Evolutionary conservation across 345 rosid genomes (phyloP).

Genomic region (Balakata baccata): DNA sequence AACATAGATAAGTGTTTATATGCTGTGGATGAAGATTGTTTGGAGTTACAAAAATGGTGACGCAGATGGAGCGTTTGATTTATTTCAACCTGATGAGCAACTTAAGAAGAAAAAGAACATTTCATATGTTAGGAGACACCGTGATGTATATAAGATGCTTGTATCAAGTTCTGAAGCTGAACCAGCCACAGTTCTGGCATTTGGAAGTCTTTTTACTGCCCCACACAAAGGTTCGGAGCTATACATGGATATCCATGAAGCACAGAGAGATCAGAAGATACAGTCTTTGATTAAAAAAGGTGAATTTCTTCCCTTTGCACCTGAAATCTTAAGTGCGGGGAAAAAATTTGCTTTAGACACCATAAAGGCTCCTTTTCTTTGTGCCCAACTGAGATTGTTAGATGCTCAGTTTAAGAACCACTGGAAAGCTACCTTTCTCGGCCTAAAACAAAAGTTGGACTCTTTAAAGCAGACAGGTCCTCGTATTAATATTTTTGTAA

Average conservation of each 20-base stretch:
- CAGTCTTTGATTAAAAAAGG: constrained; percentile 56
- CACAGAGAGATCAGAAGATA: constrained; percentile 42
- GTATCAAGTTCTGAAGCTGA: constrained; percentile 76
- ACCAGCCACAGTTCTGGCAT: constrained; percentile 58
- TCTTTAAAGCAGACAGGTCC: constrained; percentile 41
- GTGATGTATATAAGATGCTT: constrained; percentile 55
- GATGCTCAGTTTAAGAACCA: constrained; percentile 98
- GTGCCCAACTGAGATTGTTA: constrained; percentile 84
- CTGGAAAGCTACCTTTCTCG: constrained; percentile 58
- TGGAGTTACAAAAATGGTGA: constrained; percentile 65
- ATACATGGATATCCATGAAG: constrained; percentile 54
- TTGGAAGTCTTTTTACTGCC: constrained; percentile 84
- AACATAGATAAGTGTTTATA: constrained; percentile 59
- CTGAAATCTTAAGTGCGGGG: constrained; percentile 59
- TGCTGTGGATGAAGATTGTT: constrained; percentile 77
- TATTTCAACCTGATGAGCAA: constrained; percentile 76
- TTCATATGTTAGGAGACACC: constrained; percentile 57
- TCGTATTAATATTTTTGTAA: constrained; percentile 55
- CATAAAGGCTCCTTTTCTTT: constrained; percentile 67
- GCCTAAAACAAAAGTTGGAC: constrained; percentile 62
- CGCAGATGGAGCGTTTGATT: constrained; percentile 56
- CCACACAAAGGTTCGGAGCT: constrained; percentile 74
- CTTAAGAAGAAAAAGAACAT: constrained; percentile 73
- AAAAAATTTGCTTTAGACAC: constrained; percentile 52
- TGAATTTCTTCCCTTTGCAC: constrained; percentile 69